Evolutionary conservation across 768 basidiomycete genomes (phyloP), one percentile per base, ranked within the genome.

Genomic region (Xerocomellus dryophilus): DNA sequence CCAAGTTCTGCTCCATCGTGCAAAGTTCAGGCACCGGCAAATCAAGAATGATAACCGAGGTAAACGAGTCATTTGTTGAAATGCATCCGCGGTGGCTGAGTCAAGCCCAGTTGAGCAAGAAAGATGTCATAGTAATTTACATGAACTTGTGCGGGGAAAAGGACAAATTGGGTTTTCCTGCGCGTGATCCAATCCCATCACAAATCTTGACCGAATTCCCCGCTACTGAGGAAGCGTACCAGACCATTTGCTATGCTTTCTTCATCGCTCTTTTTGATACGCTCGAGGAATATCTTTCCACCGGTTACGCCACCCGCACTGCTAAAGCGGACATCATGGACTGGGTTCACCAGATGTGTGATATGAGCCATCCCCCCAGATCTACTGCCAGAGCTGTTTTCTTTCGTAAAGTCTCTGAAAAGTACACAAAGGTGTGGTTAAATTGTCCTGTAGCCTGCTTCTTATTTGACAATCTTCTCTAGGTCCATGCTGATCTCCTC

Each of bases 81-180:
- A 11, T 14, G 0, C 12, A 3, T 20, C 34, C 6, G 27, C 0
- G 12, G 21, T 43, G 11, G 29, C 50, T 53, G 7, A 46, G 23
- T 43, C 1, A n/a, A 11, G 1, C 20, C 2, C 35, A 61, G 58
- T 42, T 62, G 20, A 31, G 45, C 32, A 52, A 53, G 29, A 63
- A 55, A 6, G 15, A 23, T 3, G 56, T 60, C 35, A 10, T 60
- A 1, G 64, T 66, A 0, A 32, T 63, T 2, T 63, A 63, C 36
- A 59, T 64, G 47, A 60, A 57, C 49, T 11, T 66, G 12, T 53
- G 55, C 5, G 29, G 1, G 2, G 14, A 18, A 8, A 17, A 11
- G 0, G 63, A 65, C 4, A 5, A 29, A 18, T 23, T 7, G 0
- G 40, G 54, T 4, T 63, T 63, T 31, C 61, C 64, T n/a, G 0